Evolutionary conservation across 2,329 filamentous ascomycete species (phyloP).

Genomic region (Cucurbitaria berberidis): DNA sequence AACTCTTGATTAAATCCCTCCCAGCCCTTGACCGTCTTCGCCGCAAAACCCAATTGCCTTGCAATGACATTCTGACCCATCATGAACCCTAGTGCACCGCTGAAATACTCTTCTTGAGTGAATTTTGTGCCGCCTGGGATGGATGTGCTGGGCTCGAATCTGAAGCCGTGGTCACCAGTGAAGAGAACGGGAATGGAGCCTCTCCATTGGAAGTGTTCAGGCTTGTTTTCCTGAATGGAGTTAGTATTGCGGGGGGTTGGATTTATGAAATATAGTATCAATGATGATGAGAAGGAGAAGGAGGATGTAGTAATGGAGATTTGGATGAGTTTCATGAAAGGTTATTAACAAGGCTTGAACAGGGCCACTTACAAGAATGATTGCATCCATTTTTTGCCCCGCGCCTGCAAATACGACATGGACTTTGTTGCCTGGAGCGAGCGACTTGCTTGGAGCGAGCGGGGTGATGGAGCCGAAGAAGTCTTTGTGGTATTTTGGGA

Average conservation of each 20-base stretch:
- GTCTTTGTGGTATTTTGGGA: constrained; percentile 12
- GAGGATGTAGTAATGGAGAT: too few species aligned
- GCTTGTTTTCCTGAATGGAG: constrained; percentile 13
- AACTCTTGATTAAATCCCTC: constrained; percentile 20
- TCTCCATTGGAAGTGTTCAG: constrained; percentile 15
- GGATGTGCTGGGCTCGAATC: constrained; percentile 12
- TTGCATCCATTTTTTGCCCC: constrained; percentile 12
- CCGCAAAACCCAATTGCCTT: constrained; percentile 11
- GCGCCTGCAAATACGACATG: constrained; percentile 9
- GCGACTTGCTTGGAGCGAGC: constrained; percentile 8
- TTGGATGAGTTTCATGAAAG: too few species aligned
- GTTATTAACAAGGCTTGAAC: neutral
- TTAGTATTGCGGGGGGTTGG: neutral
- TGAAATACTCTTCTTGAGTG: constrained; percentile 26
- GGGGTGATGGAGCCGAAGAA: constrained; percentile 26
- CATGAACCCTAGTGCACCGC: constrained; percentile 18
- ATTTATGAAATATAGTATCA: too few species aligned
- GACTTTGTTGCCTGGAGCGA: constrained; percentile 17
- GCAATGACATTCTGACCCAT: constrained; percentile 20
- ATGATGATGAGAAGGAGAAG: too few species aligned
- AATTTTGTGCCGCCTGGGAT: constrained; percentile 23
- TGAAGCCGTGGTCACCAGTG: constrained; percentile 23
- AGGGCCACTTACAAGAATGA: constrained; percentile 8
- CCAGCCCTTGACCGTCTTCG: constrained; percentile 18
- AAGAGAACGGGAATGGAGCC: constrained; percentile 22